Percentiles rank a stretch among this genome's conserved stretches.
Evolutionary conservation across 371 early-diverging fungal genomes (phyloP).

Genomic region (Nematocida sp.): DNA sequence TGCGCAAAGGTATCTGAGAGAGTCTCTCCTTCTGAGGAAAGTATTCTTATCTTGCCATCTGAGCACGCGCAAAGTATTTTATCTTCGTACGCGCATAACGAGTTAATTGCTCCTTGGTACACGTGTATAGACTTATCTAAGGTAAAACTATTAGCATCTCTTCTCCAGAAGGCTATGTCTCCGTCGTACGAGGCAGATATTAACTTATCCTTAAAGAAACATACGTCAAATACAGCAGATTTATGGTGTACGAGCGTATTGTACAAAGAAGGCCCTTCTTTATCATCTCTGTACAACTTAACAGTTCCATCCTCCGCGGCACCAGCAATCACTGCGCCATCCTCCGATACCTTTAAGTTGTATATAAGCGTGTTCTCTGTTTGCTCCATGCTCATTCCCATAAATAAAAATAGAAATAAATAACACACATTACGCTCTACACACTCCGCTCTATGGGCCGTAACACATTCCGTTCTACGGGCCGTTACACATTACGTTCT

Average conservation of each 20-base stretch:
- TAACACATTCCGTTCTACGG: too few species aligned
- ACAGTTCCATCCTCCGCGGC: slow-evolving; percentile 29
- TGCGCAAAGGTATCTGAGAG: slow-evolving; percentile 33
- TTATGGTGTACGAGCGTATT: slow-evolving; percentile 16
- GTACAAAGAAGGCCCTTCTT: neutral
- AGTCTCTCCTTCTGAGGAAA: slow-evolving; percentile 19
- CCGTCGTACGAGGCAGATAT: slow-evolving; percentile 57
- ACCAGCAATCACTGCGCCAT: slow-evolving; percentile 1
- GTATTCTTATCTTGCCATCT: slow-evolving; percentile 62
- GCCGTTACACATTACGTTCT: too few species aligned
- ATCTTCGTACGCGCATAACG: slow-evolving; percentile 23
- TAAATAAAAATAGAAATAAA: slow-evolving; percentile 26
- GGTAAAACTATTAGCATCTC: slow-evolving; percentile 19
- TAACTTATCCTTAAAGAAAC: slow-evolving; percentile 57
- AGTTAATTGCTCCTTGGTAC: slow-evolving; percentile 61
- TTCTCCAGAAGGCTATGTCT: slow-evolving; percentile 60
- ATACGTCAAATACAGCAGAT: slow-evolving; percentile 34
- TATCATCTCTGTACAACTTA: slow-evolving; percentile 21
- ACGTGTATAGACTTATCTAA: slow-evolving; percentile 55
- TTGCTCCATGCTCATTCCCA: slow-evolving; percentile 40
- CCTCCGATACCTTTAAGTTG: neutral
- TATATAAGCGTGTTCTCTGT: slow-evolving; percentile 14
- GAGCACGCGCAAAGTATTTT: slow-evolving; percentile 64
- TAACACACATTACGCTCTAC: too few species aligned
- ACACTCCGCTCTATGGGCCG: too few species aligned